phyloP scores from a whole-genome alignment of 192 early-diverging fungal genomes.

The Pilaira anomala region DNA sequence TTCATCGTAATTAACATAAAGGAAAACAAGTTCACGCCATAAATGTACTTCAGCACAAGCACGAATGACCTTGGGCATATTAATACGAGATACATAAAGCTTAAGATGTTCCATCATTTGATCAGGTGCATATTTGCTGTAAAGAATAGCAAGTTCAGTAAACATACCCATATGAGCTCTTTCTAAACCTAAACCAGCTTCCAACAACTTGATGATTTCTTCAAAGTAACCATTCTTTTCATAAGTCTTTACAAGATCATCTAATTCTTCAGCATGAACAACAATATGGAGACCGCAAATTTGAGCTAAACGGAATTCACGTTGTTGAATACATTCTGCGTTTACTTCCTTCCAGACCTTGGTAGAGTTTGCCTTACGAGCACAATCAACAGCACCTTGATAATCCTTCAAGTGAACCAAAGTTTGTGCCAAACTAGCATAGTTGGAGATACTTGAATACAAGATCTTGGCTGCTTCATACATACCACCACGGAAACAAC shows the following conservation, averaged over 20 bases:
- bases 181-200: constrained; percentile 93
- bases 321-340: constrained; percentile 89
- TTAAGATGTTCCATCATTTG: constrained; percentile 97
- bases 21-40: constrained; percentile 96
- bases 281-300: constrained; percentile 96
- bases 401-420: constrained; percentile 94
- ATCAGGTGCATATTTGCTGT: constrained; percentile 94
- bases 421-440: constrained; percentile 94
- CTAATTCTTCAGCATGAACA: constrained; percentile 96
- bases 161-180: constrained; percentile 99
- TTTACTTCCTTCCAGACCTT: constrained; percentile 99
- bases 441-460: constrained; percentile 96
- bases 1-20: constrained; percentile 99
- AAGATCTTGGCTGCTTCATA: constrained; percentile 93
- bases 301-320: constrained; percentile 96
- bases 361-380: constrained; percentile 96
- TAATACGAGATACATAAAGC: constrained; percentile 95
- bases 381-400: constrained; percentile 96
- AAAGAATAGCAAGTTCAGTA: constrained; percentile 96
- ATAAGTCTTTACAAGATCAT: constrained; percentile 82
- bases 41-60: constrained; percentile 90
- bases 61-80: constrained; percentile 98
- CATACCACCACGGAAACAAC: constrained; percentile 89
- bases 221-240: constrained; percentile 87
- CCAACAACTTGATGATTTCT: constrained; percentile 86